Base-by-base conservation (phyloP, 371 early-diverging fungal genomes). In the Mortierella sp. region DNA sequence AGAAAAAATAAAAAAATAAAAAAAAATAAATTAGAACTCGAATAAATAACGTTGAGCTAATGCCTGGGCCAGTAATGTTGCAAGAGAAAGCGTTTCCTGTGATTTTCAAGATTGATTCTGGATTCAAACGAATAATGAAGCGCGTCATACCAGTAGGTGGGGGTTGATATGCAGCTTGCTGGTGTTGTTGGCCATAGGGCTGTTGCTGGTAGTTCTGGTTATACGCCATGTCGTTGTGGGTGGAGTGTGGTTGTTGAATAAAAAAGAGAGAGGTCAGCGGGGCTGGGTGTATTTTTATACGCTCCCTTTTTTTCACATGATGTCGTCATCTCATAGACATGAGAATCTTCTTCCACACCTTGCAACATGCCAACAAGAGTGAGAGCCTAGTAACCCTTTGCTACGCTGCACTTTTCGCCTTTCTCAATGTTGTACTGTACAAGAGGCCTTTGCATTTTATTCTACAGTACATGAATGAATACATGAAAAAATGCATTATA, bases 161-260 rank as follows among this genome's bases (percentile, higher is more conserved):
- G n/a, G 35, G 62, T 20, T 72, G 75, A 52, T 59, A 59, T 11
- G 43, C 22, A 30, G 14, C 39, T 22, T 58, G 63, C 63, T 70
- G 70, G 40, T 70, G 76, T 35, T 73, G 66, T n/a, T 77, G 77
- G 37, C 77, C 77, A 26, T 57, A 52, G 28, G 45, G 70, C 52
- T 75, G 76, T 47, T 75, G 76, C 70, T 75, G 76, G 58, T 76
- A 68, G 40, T 75, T 69, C 62, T 63, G 77, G 69, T 77, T 77
- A 72, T 77, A 77, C 5, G 77, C 77, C 77, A 77, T 77, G 39
- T 45, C 20, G 35, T 6, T 63, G n/a, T 22, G 45, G 45, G 45
- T 45, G 12, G 45, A 18, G 18, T 10, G 12, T 5, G 12, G 45
- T 16, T 16, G 12, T 14, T 12, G 45, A 45, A 45, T 45, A 1